A percentile compares a stretch with the other conserved stretches of the same genome.
Conservation (phyloP, 352 stramenopile species). For the Phytophthora megakarya region DNA sequence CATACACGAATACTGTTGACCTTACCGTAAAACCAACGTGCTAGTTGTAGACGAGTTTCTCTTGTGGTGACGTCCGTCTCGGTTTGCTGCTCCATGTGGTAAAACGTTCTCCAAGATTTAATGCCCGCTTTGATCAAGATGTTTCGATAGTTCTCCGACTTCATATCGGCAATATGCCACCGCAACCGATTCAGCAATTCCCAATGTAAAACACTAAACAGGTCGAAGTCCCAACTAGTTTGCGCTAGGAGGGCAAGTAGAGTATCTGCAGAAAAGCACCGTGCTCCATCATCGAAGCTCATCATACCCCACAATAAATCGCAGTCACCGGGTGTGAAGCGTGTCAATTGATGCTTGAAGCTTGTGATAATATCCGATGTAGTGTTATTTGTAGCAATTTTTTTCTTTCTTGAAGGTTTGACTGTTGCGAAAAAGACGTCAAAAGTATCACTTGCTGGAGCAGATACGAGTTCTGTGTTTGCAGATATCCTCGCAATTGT, state of each 20-base stretch:
- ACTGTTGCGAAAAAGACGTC: constrained; percentile 60
- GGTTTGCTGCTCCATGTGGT: constrained; percentile 53
- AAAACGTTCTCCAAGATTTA: constrained; percentile 55
- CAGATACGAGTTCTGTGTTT: constrained; percentile 31
- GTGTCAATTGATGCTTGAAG: constrained; percentile 49
- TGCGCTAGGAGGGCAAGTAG: constrained; percentile 61
- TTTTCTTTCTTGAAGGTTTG: not conserved
- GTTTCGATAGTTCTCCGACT: constrained; percentile 13
- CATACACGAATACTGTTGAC: not conserved
- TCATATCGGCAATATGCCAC: not conserved
- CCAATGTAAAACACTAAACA: constrained; percentile 75
- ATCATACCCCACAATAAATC: constrained; percentile 81
- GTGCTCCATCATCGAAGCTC: constrained; percentile 54
- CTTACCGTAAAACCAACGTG: constrained; percentile 80
- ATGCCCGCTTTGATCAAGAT: constrained; percentile 41
- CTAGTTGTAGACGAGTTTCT: constrained; percentile 48
- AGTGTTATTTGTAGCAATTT: not conserved
- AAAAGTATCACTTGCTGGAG: constrained; percentile 72
- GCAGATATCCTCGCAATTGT: constrained; percentile 2
- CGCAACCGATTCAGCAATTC: constrained; percentile 47
- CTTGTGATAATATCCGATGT: constrained; percentile 1
- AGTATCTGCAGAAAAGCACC: constrained; percentile 48
- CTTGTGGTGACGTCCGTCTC: constrained; percentile 22
- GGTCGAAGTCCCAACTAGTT: constrained; percentile 75
- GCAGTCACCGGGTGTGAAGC: constrained; percentile 74